These are phyloP conservation scores for Juglanconis sp. DNA, from an alignment of 2,329 filamentous ascomycete species.

Conservation along the genomic window DNA sequence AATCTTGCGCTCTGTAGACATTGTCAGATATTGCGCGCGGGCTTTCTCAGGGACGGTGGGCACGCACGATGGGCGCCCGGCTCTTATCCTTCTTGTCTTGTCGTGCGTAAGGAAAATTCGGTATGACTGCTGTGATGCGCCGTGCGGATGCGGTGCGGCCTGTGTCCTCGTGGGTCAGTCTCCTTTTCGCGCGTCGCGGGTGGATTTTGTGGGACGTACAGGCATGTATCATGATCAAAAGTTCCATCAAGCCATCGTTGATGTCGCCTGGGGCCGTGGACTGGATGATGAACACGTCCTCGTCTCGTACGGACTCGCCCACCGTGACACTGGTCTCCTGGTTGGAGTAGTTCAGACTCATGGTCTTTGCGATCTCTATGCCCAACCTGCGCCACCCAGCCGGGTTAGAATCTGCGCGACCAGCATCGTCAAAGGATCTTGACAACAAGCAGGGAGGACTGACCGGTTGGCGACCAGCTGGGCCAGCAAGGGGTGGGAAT, in stretches of 20 bases:
- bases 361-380: conserved; percentile 74
- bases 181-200: background rate
- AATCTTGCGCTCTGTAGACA: conserved; percentile 68
- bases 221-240: conserved; percentile 97
- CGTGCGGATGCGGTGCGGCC: conserved; percentile 67
- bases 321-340: conserved; percentile 89
- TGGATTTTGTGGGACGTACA: conserved; percentile 46
- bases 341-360: conserved; percentile 82
- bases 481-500: conserved; percentile 22
- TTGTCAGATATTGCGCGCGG: background rate
- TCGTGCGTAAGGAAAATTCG: conserved; percentile 93
- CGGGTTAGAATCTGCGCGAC: background rate
- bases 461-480: conserved; percentile 40
- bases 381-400: conserved; percentile 53
- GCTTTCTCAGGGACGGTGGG: background rate
- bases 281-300: conserved; percentile 97
- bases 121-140: conserved; percentile 91
- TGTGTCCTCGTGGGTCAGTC: conserved; percentile 2
- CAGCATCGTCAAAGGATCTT: background rate
- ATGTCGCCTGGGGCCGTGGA: conserved; percentile 93
- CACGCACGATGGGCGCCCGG: conserved; percentile 72
- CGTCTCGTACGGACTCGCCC: conserved; percentile 91
- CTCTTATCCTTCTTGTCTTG: conserved; percentile 70
- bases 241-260: conserved; percentile 97
- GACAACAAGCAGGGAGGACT: conserved; percentile 18